phyloP scores from a whole-genome alignment of 441 rosid species.

The Gossypium gossypioides region DNA sequence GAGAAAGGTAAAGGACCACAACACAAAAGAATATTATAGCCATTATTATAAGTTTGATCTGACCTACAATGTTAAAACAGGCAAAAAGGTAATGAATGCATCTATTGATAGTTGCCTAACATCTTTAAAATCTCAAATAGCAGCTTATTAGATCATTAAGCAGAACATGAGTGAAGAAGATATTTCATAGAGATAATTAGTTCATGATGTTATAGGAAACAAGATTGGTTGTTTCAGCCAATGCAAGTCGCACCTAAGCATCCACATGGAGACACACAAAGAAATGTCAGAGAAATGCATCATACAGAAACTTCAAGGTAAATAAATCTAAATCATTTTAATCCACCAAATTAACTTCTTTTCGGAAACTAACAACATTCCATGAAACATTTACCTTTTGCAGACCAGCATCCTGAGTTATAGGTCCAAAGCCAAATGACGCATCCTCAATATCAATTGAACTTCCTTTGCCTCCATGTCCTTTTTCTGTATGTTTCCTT shows the following conservation, averaged over 20 bases:
- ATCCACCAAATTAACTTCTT: background rate
- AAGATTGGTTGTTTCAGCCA: background rate
- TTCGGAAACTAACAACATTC: background rate
- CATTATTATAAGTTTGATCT: background rate
- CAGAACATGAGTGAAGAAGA: background rate
- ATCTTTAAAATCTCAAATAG: background rate
- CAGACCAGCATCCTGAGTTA: conserved; percentile 41
- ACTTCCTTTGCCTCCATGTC: conserved; percentile 47
- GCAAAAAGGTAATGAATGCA: background rate
- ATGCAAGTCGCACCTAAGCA: conserved; percentile 8
- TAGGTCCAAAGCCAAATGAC: conserved; percentile 47
- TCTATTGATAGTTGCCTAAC: background rate
- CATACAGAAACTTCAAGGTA: conserved; percentile 1
- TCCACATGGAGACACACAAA: background rate
- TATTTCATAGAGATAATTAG: background rate
- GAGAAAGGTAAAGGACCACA: background rate
- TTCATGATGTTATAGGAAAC: background rate
- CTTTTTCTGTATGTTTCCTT: conserved; percentile 28
- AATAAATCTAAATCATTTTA: background rate
- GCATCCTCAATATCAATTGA: conserved; percentile 27
- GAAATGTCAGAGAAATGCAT: background rate
- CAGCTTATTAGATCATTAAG: background rate
- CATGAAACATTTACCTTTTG: conserved; percentile 46
- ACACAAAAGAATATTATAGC: background rate
- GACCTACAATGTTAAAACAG: background rate